Evolutionary conservation across 768 basidiomycete species (phyloP).

Genomic region (Suillus clintonianus): DNA sequence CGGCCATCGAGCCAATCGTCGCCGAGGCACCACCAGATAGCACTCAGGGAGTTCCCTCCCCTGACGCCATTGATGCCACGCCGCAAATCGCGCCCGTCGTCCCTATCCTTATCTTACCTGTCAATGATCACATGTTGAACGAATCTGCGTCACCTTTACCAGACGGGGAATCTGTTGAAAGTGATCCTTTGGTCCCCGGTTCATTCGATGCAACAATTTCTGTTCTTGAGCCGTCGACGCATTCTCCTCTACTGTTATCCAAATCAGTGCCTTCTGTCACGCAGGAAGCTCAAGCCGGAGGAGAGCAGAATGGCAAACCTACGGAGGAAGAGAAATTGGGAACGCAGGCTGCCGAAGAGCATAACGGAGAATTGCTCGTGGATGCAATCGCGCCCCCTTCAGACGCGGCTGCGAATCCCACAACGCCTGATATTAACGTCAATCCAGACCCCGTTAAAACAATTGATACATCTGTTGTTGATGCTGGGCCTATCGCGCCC

Average conservation of each 20-base stretch:
- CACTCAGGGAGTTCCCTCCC: background rate
- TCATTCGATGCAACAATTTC: conserved; percentile 1
- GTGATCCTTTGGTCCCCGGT: background rate
- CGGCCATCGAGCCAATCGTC: conserved; percentile 18
- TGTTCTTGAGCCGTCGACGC: conserved; percentile 17
- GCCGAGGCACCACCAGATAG: conserved; percentile 5
- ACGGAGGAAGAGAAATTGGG: background rate
- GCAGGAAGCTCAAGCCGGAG: conserved; percentile 1
- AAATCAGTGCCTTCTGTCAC: background rate
- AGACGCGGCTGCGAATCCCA: background rate
- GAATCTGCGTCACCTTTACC: conserved; percentile 13
- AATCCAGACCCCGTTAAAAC: background rate
- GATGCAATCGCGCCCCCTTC: background rate
- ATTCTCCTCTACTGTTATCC: conserved; percentile 15
- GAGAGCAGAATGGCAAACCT: background rate
- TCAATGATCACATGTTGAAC: conserved; percentile 41
- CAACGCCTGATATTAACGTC: background rate
- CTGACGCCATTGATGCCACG: conserved; percentile 8
- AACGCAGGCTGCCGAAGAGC: background rate
- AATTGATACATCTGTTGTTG: background rate
- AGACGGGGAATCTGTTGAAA: background rate
- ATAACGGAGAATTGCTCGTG: background rate
- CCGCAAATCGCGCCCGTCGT: conserved; percentile 31
- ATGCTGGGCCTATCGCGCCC: background rate
- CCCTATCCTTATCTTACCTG: conserved; percentile 41